Base-by-base conservation (phyloP, 1,284 basidiomycete species). In the Heterobasidion parviporum region DNA sequence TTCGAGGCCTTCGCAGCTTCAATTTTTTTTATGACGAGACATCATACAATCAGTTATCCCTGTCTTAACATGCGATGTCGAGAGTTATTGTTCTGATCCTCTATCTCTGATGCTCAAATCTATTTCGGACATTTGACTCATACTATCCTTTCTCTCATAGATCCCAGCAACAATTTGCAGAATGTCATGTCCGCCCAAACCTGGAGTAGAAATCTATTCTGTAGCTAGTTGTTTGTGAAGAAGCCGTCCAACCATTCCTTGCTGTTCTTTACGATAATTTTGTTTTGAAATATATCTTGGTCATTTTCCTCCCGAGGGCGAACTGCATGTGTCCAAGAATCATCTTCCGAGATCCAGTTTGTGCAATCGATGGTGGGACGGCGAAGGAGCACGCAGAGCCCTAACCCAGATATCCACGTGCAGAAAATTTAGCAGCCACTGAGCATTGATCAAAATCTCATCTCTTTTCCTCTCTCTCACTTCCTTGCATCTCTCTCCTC, bases 11-110 rank as follows among this genome's bases (percentile, higher is more conserved):
- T 36, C 20, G 1, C n/a, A 3, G 38, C 18, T 34, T 7, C 45
- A 12, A n/a, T 18, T 34, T 15, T 48, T 49, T 49, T 41, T n/a
- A 15, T 34, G 60, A 61, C 60, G 60, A 61, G 50, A 61, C 33
- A 47, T 45, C n/a, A 44, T 36, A 9, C 50, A 33, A 56, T 61
- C 60, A 61, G 60, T 61, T 61, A 61, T 61, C 60, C 60, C 60
- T 61, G 60, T 60, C 60, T 61, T 60, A 61, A 61, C 16, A 49
- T 44, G 44, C 52, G 2, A 47, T 60, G 59, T 60, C 59, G 59
- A 60, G 48, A 59, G 26, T 26, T 48, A 53, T 16, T 56, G 47
- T 4, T 60, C 54, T 54, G 54, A 54, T 32, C 20, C 43, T 14
- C 1, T 54, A 15, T 26, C 4, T 26, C 26, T 26, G 26, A 26